Base-by-base conservation (phyloP, 2,329 filamentous ascomycete genomes). In the Diaporthe destruens region DNA sequence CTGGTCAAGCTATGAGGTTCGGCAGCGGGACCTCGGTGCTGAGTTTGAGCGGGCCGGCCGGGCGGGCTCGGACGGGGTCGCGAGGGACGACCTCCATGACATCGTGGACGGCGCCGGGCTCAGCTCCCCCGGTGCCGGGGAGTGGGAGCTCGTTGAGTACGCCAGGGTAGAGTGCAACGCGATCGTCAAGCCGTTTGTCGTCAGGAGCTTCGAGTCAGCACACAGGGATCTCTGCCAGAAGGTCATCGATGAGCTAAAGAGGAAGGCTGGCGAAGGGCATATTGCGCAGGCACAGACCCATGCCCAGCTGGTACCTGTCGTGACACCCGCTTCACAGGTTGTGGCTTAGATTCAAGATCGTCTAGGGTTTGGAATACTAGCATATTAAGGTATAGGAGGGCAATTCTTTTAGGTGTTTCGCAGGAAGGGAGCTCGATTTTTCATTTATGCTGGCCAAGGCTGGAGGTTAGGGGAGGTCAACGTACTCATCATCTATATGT, bases 1-100 rank as follows among this genome's bases (percentile, higher is more conserved):
- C 68, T 82, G 85, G 79, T 83, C 80, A 72, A 78, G 78, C 29
- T 83, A 82, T 75, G 78, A 80, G 71, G 79, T 82, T 2, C 69
- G 75, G 67, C 76, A 75, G 16, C 75, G 75, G 9, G 61, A 69
- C 39, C 71, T 67, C 16, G 63, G 53, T 16, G 63, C 71, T 25
- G 71, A 69, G 34, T 71, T 63, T 12, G 66, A 69, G 66, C n/a
- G 57, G 59, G 72, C 47, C 3, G 76, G 75, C 16, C 75, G 77
- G 71, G 76, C 77, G 8, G 69, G 53, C 32, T 76, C 65, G 3
- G 75, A 74, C 4, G 54, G 65, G 1, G 72, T 71, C 36, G 61
- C 42, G 2, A 25, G 47, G n/a, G 25, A 42, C 51, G 39, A 44
- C 47, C 8, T 29, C 7, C 66, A 47, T 7, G 47, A 67, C 11